Evolutionary conservation across 208 protist species (phyloP), one percentile per base, ranked within the genome.

Genomic region (Balamuthia mandrillaris): DNA sequence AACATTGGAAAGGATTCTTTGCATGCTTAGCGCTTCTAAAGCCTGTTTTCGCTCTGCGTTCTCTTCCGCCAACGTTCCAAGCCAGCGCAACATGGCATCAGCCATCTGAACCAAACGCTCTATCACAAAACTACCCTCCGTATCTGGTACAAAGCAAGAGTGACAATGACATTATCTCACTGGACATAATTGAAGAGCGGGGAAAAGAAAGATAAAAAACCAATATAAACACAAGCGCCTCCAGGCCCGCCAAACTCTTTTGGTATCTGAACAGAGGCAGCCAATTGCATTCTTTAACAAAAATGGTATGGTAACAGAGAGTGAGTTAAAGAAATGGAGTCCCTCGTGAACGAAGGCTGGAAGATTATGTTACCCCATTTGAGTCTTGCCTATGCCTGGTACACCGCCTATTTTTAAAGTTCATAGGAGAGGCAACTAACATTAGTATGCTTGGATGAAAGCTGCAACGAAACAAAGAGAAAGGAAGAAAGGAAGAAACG

Each of bases 381-480:
- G 90, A 29, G 90, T 93, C 66, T 93, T 93, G 4, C 91, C 91
- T 42, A 90, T 88, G 10, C 91, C 90, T 16, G 90, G 89, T 6
- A 90, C 88, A 33, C 90, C 90, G 45, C 85, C 85, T 88, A n/a
- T n/a, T n/a, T n/a, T n/a, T n/a, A n/a, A n/a, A n/a, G n/a, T n/a
- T n/a, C n/a, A n/a, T n/a, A n/a, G n/a, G n/a, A n/a, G n/a, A n/a
- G n/a, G n/a, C n/a, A n/a, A n/a, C n/a, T n/a, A n/a, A n/a, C n/a
- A n/a, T n/a, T n/a, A n/a, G n/a, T n/a, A n/a, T n/a, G 14, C 6
- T 74, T 4, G 9, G 16, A 58, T 4, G 37, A 51, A 3, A 33
- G 6, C 12, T 54, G 65, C 31, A 10, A 54, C 39, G 66, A 61
- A 16, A 86, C 7, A 9, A 86, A 86, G 6, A 84, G 56, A 85